Conservation (phyloP, 345 rosid species). For the Camelina sativa region DNA sequence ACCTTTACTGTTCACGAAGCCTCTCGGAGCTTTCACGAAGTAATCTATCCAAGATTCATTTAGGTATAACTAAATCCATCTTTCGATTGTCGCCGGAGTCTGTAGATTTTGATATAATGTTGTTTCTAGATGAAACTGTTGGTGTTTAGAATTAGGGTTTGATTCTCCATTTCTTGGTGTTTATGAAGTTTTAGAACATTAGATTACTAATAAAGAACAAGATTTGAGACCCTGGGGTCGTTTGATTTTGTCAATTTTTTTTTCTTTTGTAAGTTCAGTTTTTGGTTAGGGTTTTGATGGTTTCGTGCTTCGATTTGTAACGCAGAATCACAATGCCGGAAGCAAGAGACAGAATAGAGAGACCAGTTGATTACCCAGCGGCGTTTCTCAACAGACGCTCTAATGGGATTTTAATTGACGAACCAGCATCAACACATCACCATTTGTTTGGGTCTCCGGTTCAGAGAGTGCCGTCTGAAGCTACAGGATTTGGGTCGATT, state of each 20-base stretch:
- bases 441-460: constrained; percentile 50
- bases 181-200: background rate
- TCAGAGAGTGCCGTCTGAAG: constrained; percentile 32
- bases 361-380: constrained; percentile 59
- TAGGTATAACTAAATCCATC: constrained; percentile 25
- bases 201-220: background rate
- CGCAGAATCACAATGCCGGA: constrained; percentile 55
- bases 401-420: constrained; percentile 50
- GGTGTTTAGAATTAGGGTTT: background rate
- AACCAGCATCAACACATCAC: constrained; percentile 18
- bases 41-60: constrained; percentile 14
- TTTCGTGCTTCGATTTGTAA: background rate
- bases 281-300: constrained; percentile 3
- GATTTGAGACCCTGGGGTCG: background rate
- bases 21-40: constrained; percentile 24
- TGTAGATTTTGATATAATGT: background rate
- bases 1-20: constrained; percentile 30
- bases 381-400: constrained; percentile 55
- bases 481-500: background rate
- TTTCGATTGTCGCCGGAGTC: background rate
- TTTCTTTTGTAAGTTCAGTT: background rate
- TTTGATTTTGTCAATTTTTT: background rate
- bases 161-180: background rate
- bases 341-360: constrained; percentile 69
- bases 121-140: constrained; percentile 13